Conservation (phyloP, 192 early-diverging fungal species). For the Neocallimastix lanati region DNA sequence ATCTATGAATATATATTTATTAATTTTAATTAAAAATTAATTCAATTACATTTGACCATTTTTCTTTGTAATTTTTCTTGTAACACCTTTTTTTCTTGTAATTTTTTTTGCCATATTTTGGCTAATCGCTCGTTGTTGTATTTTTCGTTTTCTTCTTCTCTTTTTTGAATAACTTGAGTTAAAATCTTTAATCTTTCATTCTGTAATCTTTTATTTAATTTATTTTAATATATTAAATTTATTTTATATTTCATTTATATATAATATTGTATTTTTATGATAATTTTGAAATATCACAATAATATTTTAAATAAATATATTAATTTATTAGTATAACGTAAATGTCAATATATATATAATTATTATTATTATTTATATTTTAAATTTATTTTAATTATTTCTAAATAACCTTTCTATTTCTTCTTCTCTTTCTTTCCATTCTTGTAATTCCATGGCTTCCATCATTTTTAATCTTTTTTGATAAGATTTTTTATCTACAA, state of each 20-base stretch:
- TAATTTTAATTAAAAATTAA: too few relatives aligned
- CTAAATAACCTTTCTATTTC: slow-evolving; percentile 26
- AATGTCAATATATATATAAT: too few relatives aligned
- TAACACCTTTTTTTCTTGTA: slow-evolving; percentile 25
- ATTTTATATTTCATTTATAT: slow-evolving; percentile 6
- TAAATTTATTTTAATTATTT: too few relatives aligned
- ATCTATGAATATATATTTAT: too few relatives aligned
- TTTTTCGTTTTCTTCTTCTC: slow-evolving; percentile 27
- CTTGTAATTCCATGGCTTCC: slow-evolving; percentile 41
- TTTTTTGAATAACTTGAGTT: slow-evolving; percentile 22
- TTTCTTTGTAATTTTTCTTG: slow-evolving; percentile 23
- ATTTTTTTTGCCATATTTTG: slow-evolving; percentile 35
- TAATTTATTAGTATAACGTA: too few relatives aligned
- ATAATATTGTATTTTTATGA: too few relatives aligned
- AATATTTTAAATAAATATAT: too few relatives aligned
- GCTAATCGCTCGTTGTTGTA: slow-evolving; percentile 23
- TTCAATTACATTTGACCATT: slow-evolving; percentile 19
- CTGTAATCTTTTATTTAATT: too few relatives aligned
- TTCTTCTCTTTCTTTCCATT: slow-evolving; percentile 37
- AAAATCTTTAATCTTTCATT: slow-evolving; percentile 26
- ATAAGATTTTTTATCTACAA: slow-evolving; percentile 32
- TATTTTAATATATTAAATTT: too few relatives aligned
- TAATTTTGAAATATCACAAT: too few relatives aligned
- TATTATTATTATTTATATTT: too few relatives aligned
- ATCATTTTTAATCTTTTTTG: slow-evolving; percentile 35